Percentiles rank a stretch among this genome's conserved stretches.
phyloP scores from a whole-genome alignment of 495 filamentous ascomycete species.

The Evernia prunastri region DNA sequence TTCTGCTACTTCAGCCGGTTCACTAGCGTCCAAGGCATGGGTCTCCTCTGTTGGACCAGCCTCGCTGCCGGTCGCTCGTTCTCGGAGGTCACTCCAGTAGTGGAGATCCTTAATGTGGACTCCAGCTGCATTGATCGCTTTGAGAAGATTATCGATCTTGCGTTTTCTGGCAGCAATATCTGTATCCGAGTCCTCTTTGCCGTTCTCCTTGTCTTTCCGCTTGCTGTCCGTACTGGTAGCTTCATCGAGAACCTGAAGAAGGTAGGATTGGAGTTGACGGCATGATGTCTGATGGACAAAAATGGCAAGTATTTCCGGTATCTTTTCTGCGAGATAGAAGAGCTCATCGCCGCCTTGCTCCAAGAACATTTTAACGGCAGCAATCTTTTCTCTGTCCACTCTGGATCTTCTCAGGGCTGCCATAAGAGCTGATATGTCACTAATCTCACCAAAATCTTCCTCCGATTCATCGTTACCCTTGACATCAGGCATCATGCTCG shows the following conservation, averaged over 20 bases:
- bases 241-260: slow-evolving; percentile 58
- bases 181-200: slow-evolving; percentile 23
- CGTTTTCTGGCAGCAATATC: slow-evolving; percentile 31
- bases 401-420: slow-evolving; percentile 54
- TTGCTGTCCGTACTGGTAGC: slow-evolving; percentile 32
- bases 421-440: slow-evolving; percentile 60
- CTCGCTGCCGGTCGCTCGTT: slow-evolving; percentile 18
- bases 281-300: slow-evolving; percentile 89
- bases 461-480: slow-evolving; percentile 34
- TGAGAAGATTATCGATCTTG: slow-evolving; percentile 39
- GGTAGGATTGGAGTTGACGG: slow-evolving; percentile 60
- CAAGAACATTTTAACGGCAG: slow-evolving; percentile 71
- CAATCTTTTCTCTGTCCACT: slow-evolving; percentile 87
- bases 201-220: slow-evolving; percentile 21
- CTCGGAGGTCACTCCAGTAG: slow-evolving; percentile 27
- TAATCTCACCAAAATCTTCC: slow-evolving; percentile 48
- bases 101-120: slow-evolving; percentile 30
- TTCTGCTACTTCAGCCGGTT: slow-evolving; percentile 7
- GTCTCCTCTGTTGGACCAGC: slow-evolving; percentile 20
- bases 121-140: slow-evolving; percentile 33
- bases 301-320: slow-evolving; percentile 75
- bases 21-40: slow-evolving; percentile 18
- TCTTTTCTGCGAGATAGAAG: slow-evolving; percentile 64
- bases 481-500: slow-evolving; percentile 30
- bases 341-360: slow-evolving; percentile 74